Percentiles rank a stretch among this genome's conserved stretches.
Conservation (phyloP, 129 eudicot species). For the Escallonia rubra region DNA sequence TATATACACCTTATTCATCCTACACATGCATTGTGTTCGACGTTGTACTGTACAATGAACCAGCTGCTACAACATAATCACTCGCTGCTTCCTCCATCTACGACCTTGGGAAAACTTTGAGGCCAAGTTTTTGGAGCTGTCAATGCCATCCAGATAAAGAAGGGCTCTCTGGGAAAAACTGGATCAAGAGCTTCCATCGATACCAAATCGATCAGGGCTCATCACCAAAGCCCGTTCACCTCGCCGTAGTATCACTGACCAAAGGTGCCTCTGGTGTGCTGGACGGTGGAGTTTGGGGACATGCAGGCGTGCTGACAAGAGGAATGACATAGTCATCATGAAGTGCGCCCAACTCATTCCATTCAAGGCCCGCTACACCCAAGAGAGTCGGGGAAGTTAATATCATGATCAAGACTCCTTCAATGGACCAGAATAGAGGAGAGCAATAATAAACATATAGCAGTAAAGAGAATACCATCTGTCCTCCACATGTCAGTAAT, state of each 20-base stretch:
- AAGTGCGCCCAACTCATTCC: constrained; percentile 47
- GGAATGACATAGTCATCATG: constrained; percentile 35
- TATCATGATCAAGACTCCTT: neutral
- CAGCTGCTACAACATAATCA: constrained; percentile 1
- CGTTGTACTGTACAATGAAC: constrained; percentile 28
- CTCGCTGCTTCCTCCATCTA: neutral
- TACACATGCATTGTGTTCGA: constrained; percentile 3
- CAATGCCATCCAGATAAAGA: neutral
- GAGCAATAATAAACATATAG: neutral
- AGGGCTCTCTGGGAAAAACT: neutral
- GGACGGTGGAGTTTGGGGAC: constrained; percentile 49
- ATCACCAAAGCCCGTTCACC: constrained; percentile 18
- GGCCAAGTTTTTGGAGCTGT: neutral
- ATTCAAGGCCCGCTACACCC: constrained; percentile 64
- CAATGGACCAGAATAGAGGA: neutral
- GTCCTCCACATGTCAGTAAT: constrained; percentile 81
- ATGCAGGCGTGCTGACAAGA: constrained; percentile 38
- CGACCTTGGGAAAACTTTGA: neutral
- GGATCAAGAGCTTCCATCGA: neutral
- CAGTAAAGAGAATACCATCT: constrained; percentile 61
- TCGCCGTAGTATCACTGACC: constrained; percentile 30
- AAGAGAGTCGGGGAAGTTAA: constrained; percentile 32
- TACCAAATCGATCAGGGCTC: constrained; percentile 6
- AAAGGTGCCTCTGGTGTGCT: constrained; percentile 32
- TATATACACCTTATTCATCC: constrained; percentile 14